Evolutionary conservation across 148 eudicot genomes (phyloP).

Genomic region (Amaranthus cruentus): DNA sequence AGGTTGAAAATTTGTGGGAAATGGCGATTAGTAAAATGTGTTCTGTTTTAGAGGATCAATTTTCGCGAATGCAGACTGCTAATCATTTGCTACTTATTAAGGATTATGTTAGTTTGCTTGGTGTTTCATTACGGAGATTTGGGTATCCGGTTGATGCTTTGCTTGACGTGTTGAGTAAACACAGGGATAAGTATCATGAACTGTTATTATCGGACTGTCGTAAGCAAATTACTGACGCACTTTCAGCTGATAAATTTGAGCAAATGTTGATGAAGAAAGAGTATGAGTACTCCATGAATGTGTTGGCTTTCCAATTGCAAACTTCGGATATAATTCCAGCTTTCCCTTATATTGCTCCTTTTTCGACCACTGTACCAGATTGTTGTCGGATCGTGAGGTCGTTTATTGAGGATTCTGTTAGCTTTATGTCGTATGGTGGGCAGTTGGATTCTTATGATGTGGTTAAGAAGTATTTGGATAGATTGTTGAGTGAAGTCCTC

Average conservation of each 20-base stretch:
- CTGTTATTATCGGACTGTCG: slow-evolving; percentile 81
- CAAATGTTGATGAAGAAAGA: slow-evolving; percentile 98
- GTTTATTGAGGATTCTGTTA: slow-evolving; percentile 93
- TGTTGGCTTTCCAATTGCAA: slow-evolving; percentile 83
- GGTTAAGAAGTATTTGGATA: slow-evolving; percentile 88
- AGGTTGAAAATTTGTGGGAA: slow-evolving; percentile 95
- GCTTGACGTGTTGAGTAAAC: slow-evolving; percentile 92
- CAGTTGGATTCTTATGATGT: slow-evolving; percentile 92
- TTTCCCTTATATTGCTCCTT: slow-evolving; percentile 89
- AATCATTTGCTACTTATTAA: slow-evolving; percentile 91
- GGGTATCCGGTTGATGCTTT: slow-evolving; percentile 90
- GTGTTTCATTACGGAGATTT: slow-evolving; percentile 78
- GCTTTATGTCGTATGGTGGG: slow-evolving; percentile 93
- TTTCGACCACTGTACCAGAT: slow-evolving; percentile 92
- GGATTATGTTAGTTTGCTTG: slow-evolving; percentile 92
- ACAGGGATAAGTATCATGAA: slow-evolving; percentile 96
- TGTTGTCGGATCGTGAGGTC: slow-evolving; percentile 93
- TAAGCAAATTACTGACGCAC: slow-evolving; percentile 75
- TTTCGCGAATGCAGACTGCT: slow-evolving; percentile 96
- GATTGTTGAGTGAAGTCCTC: slow-evolving; percentile 75
- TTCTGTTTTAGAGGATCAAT: slow-evolving; percentile 92
- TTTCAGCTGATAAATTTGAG: slow-evolving; percentile 78
- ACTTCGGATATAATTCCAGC: slow-evolving; percentile 86
- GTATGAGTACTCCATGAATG: slow-evolving; percentile 95
- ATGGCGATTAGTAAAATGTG: slow-evolving; percentile 96